Conservation (phyloP, 441 rosid genomes). For the Breynia disticha region DNA sequence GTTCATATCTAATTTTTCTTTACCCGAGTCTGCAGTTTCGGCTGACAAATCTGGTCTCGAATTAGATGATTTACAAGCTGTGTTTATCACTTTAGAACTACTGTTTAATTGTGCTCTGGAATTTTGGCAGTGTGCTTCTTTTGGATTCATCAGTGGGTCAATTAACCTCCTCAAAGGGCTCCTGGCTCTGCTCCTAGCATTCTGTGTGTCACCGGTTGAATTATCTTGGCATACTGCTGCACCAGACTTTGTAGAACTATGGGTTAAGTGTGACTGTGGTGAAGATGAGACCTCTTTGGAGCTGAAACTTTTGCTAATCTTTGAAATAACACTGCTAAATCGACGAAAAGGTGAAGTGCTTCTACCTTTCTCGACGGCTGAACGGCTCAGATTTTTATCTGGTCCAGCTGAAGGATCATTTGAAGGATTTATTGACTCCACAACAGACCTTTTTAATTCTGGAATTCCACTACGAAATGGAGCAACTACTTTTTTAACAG, state of each 20-base stretch:
- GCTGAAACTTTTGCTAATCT: slow-evolving; percentile 47
- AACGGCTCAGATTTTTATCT: slow-evolving; percentile 30
- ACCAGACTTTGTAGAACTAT: slow-evolving; percentile 29
- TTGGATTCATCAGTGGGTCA: slow-evolving; percentile 66
- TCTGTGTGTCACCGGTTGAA: slow-evolving; percentile 27
- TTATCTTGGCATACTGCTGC: slow-evolving; percentile 31
- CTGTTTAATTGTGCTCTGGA: slow-evolving; percentile 34
- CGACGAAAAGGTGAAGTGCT: slow-evolving; percentile 84
- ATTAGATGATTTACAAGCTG: slow-evolving; percentile 25
- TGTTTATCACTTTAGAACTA: slow-evolving; percentile 27
- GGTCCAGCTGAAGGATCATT: slow-evolving; percentile 28
- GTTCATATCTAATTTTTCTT: slow-evolving; percentile 25
- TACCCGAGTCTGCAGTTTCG: slow-evolving; percentile 27
- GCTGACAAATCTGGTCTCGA: slow-evolving; percentile 25
- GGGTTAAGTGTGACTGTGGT: slow-evolving; percentile 21
- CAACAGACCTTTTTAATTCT: slow-evolving; percentile 28
- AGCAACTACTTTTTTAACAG: slow-evolving; percentile 28
- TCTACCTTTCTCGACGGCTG: slow-evolving; percentile 49
- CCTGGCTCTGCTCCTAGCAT: slow-evolving; percentile 48
- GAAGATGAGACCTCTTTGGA: slow-evolving; percentile 30
- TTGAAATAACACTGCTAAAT: slow-evolving; percentile 52
- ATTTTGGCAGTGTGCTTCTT: slow-evolving; percentile 28
- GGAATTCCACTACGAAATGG: slow-evolving; percentile 28
- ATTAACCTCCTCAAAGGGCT: slow-evolving; percentile 87
- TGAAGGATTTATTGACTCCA: slow-evolving; percentile 13